Evolutionary conservation across 768 basidiomycete genomes (phyloP).

Genomic region (Cytidiella melzeri): DNA sequence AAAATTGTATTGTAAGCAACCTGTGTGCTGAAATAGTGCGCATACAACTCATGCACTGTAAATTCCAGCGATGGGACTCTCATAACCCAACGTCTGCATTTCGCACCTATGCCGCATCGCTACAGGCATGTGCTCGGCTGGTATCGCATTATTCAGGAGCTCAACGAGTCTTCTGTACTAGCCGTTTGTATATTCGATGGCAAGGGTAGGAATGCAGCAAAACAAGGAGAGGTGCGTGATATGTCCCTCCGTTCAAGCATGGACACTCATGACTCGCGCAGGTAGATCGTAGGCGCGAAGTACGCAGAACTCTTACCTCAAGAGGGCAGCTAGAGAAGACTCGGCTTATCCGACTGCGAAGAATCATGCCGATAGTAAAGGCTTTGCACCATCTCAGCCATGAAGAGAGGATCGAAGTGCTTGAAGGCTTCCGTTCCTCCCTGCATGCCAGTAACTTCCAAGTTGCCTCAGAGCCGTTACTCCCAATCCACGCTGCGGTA

Average conservation of each 20-base stretch:
- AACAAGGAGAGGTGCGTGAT: conserved; percentile 61
- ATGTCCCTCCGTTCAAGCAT: too few relatives aligned
- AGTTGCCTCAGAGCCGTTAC: too few relatives aligned
- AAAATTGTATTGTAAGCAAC: conserved; percentile 63
- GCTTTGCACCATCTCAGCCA: conserved; percentile 13
- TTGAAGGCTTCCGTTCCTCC: too few relatives aligned
- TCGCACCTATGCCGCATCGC: conserved; percentile 54
- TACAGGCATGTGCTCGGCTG: conserved; percentile 74
- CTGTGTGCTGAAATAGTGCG: neutral
- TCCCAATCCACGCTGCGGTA: too few relatives aligned
- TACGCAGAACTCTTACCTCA: conserved; percentile 39
- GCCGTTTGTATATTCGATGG: conserved; percentile 83
- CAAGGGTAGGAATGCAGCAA: conserved; percentile 56
- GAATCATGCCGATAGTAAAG: conserved; percentile 20
- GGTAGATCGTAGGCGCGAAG: conserved; percentile 50
- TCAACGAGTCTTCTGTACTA: conserved; percentile 47
- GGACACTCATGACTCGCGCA: too few relatives aligned
- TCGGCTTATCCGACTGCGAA: conserved; percentile 48
- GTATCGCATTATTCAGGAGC: conserved; percentile 63
- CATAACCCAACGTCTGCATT: conserved; percentile 78
- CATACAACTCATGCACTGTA: too few relatives aligned
- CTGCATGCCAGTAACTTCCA: too few relatives aligned
- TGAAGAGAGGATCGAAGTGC: neutral
- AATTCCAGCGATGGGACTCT: conserved; percentile 75
- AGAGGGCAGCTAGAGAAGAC: conserved; percentile 55